A percentile compares a stretch with the other conserved stretches of the same genome.
phyloP scores from a whole-genome alignment of 371 early-diverging fungal species.

The Rhizomucor pusillus region DNA sequence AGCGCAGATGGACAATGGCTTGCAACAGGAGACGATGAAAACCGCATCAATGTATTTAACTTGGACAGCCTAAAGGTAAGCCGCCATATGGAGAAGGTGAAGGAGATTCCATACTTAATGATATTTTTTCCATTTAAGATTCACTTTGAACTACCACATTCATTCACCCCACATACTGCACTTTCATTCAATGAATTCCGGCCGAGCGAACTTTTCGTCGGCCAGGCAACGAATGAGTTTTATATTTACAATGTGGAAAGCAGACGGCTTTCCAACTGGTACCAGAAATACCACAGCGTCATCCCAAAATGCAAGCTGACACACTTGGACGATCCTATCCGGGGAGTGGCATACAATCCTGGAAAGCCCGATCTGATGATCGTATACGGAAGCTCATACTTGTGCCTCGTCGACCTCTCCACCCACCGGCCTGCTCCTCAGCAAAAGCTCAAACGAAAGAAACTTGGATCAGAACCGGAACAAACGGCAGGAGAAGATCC shows the following conservation, averaged over 20 bases:
- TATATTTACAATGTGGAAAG: constrained; percentile 76
- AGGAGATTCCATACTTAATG: background rate
- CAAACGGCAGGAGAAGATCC: constrained; percentile 14
- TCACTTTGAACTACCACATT: constrained; percentile 70
- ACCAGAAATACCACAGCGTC: constrained; percentile 63
- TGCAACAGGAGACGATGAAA: constrained; percentile 75
- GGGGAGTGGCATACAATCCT: constrained; percentile 73
- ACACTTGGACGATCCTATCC: constrained; percentile 64
- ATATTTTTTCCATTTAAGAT: constrained; percentile 31
- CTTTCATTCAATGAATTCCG: constrained; percentile 69
- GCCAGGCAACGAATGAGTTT: constrained; percentile 69
- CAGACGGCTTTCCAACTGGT: constrained; percentile 73
- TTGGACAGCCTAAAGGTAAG: constrained; percentile 71
- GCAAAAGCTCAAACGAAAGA: constrained; percentile 25
- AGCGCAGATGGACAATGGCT: constrained; percentile 82
- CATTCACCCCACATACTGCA: constrained; percentile 65
- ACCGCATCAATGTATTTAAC: constrained; percentile 75
- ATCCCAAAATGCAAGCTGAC: constrained; percentile 45
- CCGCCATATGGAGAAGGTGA: background rate
- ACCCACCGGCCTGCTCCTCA: constrained; percentile 32
- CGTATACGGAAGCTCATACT: constrained; percentile 69
- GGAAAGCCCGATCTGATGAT: constrained; percentile 59
- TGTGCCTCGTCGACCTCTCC: constrained; percentile 75
- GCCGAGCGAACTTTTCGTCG: constrained; percentile 61
- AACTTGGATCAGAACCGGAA: constrained; percentile 37